Percentiles rank a stretch among this genome's conserved stretches.
phyloP scores from a whole-genome alignment of 108 stramenopile genomes.

The Mediolabrus comicus region DNA sequence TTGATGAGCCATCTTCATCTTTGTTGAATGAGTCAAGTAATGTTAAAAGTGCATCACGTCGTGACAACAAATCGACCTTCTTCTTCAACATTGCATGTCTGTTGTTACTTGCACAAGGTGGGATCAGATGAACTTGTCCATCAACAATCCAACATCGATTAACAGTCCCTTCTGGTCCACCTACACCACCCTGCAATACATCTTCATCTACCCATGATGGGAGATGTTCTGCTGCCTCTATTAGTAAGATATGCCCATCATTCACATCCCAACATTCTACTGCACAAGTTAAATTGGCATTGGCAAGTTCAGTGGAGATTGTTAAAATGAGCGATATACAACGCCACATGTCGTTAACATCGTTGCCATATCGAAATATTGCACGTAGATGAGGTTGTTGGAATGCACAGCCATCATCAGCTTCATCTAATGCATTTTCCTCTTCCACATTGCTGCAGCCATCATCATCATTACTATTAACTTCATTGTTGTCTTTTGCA shows the following conservation, averaged over 20 bases:
- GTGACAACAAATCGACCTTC: background rate
- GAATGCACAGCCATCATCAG: background rate
- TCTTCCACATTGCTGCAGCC: background rate
- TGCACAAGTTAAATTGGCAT: constrained; percentile 29
- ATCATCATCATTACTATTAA: background rate
- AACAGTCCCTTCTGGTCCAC: constrained; percentile 47
- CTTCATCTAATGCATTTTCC: background rate
- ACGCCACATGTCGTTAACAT: constrained; percentile 63
- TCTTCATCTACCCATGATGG: constrained; percentile 72
- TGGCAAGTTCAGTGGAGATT: constrained; percentile 34
- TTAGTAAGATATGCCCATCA: constrained; percentile 74
- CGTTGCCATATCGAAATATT: constrained; percentile 57
- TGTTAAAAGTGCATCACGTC: constrained; percentile 20
- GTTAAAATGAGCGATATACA: constrained; percentile 43
- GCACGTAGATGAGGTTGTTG: constrained; percentile 68
- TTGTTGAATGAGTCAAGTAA: constrained; percentile 15
- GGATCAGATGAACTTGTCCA: constrained; percentile 57
- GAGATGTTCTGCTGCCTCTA: constrained; percentile 67
- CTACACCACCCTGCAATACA: constrained; percentile 40
- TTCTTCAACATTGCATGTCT: background rate
- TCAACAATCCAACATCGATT: constrained; percentile 68
- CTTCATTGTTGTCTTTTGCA: background rate
- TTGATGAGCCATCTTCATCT: constrained; percentile 1
- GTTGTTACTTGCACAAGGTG: constrained; percentile 6
- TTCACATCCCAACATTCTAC: constrained; percentile 67